These are phyloP conservation scores for Scheffersomyces stambukii DNA, from an alignment of 1,139 yeast genomes.

Conservation along the genomic window DNA sequence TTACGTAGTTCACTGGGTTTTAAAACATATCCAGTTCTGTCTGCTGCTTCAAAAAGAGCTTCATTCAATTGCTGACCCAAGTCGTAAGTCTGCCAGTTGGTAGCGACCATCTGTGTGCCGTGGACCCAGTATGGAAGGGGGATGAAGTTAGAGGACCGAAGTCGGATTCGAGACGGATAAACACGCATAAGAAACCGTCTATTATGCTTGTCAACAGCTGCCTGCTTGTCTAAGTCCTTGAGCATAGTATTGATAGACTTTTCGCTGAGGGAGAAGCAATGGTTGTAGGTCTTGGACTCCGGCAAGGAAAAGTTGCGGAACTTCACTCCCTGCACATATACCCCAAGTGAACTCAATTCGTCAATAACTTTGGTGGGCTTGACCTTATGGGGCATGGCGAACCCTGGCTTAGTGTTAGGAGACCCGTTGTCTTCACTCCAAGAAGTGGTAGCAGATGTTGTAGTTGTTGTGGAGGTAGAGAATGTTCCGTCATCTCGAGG, in stretches of 20 bases:
- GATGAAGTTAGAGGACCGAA: constrained; percentile 73
- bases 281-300: constrained; percentile 76
- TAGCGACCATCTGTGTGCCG: constrained; percentile 93
- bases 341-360: constrained; percentile 58
- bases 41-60: constrained; percentile 65
- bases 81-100: constrained; percentile 95
- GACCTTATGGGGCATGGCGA: constrained; percentile 20
- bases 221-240: constrained; percentile 52
- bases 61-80: constrained; percentile 86
- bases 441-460: constrained; percentile 36
- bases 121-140: constrained; percentile 78
- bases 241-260: constrained; percentile 59
- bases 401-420: too few species aligned
- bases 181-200: constrained; percentile 71
- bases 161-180: constrained; percentile 78
- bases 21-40: constrained; percentile 67
- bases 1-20: constrained; percentile 55
- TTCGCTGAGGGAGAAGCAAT: constrained; percentile 85
- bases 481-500: constrained; percentile 21
- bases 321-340: constrained; percentile 69
- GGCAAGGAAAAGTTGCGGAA: constrained; percentile 82
- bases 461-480: constrained; percentile 24
- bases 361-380: constrained; percentile 26
- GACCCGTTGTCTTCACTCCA: constrained; percentile 42
- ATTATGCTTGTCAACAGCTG: constrained; percentile 71